Conservation (phyloP, 1,139 yeast species). For the Chernovozyma aurita region DNA sequence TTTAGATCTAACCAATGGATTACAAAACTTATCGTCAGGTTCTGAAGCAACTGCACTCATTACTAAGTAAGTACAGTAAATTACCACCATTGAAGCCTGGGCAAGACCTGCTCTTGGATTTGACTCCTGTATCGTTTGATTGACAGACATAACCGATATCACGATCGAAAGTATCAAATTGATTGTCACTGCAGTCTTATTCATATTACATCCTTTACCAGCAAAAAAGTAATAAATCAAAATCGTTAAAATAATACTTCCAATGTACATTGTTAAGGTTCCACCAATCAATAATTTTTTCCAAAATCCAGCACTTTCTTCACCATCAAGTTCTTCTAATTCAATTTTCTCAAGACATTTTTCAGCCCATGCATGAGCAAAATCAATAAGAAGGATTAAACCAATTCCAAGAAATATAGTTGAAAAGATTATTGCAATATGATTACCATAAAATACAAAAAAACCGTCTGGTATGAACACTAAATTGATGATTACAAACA, state of each 20-base stretch:
- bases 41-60: constrained; percentile 95
- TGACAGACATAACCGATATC: constrained; percentile 68
- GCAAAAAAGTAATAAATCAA: constrained; percentile 85
- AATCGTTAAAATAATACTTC: constrained; percentile 65
- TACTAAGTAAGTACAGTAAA: constrained; percentile 87
- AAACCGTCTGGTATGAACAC: constrained; percentile 76
- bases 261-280: constrained; percentile 77
- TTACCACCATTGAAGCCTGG: constrained; percentile 92
- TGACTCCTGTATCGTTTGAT: constrained; percentile 82
- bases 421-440: constrained; percentile 80
- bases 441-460: constrained; percentile 86
- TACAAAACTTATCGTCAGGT: constrained; percentile 90
- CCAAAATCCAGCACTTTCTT: constrained; percentile 60
- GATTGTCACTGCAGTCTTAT: constrained; percentile 78
- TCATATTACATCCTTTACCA: constrained; percentile 82
- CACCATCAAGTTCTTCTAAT: constrained; percentile 68
- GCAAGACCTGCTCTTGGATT: constrained; percentile 97
- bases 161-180: constrained; percentile 63
- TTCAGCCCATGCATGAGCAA: constrained; percentile 99
- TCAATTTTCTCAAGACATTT: constrained; percentile 89
- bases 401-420: constrained; percentile 87
- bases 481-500: constrained; percentile 59
- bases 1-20: constrained; percentile 81
- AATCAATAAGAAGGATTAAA: constrained; percentile 83
- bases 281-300: constrained; percentile 78